Evolutionary conservation across 2,329 filamentous ascomycete species (phyloP).

Genomic region (Cyphellophora europaea): DNA sequence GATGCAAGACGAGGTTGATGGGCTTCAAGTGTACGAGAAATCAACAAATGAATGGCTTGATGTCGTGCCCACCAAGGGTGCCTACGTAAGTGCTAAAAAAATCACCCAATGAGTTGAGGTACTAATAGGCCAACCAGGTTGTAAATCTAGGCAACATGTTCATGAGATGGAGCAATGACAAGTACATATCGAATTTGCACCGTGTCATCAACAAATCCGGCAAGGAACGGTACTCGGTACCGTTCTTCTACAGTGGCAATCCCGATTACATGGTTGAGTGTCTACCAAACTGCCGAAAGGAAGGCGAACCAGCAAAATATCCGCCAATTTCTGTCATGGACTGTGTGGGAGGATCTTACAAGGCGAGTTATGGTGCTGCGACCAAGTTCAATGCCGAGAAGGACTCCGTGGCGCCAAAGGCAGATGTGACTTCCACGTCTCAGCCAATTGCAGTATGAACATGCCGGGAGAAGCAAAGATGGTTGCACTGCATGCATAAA

Average conservation of each 20-base stretch:
- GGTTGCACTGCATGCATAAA: too few relatives aligned
- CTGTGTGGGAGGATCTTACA: conserved; percentile 31
- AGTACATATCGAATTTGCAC: conserved; percentile 21
- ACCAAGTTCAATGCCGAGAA: conserved; percentile 4
- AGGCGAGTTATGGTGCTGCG: conserved; percentile 30
- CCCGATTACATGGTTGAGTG: conserved; percentile 34
- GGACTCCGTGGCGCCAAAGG: too few relatives aligned
- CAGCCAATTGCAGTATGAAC: not conserved
- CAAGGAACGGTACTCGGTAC: conserved; percentile 20
- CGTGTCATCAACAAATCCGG: conserved; percentile 22
- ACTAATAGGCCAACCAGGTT: too few relatives aligned
- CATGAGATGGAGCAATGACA: conserved; percentile 21
- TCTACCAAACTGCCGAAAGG: conserved; percentile 29
- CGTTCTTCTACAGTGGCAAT: conserved; percentile 32
- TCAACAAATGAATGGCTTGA: conserved; percentile 18
- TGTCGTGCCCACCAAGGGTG: conserved; percentile 17
- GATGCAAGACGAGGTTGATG: conserved; percentile 20
- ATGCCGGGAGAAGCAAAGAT: too few relatives aligned
- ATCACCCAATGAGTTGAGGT: too few relatives aligned
- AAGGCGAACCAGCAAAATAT: conserved; percentile 30
- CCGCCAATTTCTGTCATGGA: conserved; percentile 33
- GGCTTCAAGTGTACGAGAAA: conserved; percentile 21
- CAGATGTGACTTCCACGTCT: not conserved
- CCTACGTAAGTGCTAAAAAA: too few relatives aligned
- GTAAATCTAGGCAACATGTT: conserved; percentile 24